phyloP scores from a whole-genome alignment of 768 basidiomycete genomes.

The Termitomyces sp. region DNA sequence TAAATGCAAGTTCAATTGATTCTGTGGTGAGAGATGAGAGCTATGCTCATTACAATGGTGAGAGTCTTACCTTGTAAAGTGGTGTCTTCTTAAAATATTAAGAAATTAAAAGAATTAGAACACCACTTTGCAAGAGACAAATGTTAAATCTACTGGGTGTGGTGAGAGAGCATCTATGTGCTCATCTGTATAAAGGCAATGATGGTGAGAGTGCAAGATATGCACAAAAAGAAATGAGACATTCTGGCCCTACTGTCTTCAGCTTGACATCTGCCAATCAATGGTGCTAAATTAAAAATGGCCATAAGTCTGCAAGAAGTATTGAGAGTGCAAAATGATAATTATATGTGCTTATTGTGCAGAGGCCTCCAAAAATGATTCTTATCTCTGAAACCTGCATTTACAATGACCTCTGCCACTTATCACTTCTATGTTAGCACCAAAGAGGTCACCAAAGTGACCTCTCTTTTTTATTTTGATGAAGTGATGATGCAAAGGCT shows the following conservation, averaged over 20 bases:
- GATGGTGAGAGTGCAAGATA: no score
- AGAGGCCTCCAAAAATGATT: constrained; percentile 5
- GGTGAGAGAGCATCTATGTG: neutral
- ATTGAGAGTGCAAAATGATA: neutral
- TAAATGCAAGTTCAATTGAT: no score
- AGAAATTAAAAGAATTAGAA: no score
- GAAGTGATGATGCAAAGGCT: no score
- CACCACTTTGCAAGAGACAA: neutral
- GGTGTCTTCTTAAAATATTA: no score
- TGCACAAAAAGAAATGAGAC: neutral
- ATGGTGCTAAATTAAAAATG: neutral
- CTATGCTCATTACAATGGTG: no score
- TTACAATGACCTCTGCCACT: neutral
- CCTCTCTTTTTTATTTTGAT: no score
- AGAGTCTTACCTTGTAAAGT: no score
- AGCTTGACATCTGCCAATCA: neutral
- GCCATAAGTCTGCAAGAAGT: neutral
- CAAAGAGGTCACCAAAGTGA: no score
- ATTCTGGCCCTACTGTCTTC: neutral
- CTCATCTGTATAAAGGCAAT: neutral
- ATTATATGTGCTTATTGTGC: neutral
- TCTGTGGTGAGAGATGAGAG: no score
- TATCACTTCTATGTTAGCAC: no score
- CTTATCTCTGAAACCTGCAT: neutral
- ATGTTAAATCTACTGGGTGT: neutral